phyloP scores from a whole-genome alignment of 768 basidiomycete species.

The Boletus rex-veris region DNA sequence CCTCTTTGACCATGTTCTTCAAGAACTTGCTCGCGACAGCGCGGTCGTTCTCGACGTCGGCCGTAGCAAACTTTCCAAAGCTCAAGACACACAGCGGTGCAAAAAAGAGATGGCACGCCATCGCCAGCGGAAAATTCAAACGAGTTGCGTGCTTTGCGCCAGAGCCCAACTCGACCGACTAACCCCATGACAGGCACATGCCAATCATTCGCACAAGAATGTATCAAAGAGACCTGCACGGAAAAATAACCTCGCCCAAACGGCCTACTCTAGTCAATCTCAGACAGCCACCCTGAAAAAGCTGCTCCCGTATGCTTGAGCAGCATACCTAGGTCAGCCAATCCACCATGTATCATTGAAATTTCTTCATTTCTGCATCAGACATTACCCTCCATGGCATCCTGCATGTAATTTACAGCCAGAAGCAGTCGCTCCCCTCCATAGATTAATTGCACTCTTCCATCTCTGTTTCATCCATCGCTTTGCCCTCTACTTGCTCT shows the following conservation, averaged over 20 bases:
- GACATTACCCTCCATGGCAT: slow-evolving; percentile 3
- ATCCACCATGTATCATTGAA: not conserved
- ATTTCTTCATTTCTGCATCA: not conserved
- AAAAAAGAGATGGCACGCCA: slow-evolving; percentile 75
- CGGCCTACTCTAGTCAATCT: slow-evolving; percentile 59
- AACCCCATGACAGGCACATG: slow-evolving; percentile 48
- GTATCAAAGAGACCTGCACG: slow-evolving; percentile 59
- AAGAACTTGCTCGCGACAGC: slow-evolving; percentile 19
- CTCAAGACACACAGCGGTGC: slow-evolving; percentile 78
- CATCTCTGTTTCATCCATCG: slow-evolving; percentile 22
- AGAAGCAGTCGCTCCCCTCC: not conserved
- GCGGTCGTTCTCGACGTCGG: slow-evolving; percentile 60
- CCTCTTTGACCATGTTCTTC: slow-evolving; percentile 27
- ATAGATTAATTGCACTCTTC: slow-evolving; percentile 9
- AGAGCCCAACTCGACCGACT: not conserved
- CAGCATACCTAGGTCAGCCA: slow-evolving; percentile 17
- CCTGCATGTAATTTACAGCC: slow-evolving; percentile 8
- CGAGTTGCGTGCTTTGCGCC: slow-evolving; percentile 46
- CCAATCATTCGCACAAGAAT: slow-evolving; percentile 73
- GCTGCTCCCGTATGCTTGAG: slow-evolving; percentile 65
- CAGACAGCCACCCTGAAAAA: slow-evolving; percentile 70
- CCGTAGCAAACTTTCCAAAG: slow-evolving; percentile 60
- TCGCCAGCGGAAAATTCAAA: slow-evolving; percentile 71
- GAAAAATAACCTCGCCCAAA: slow-evolving; percentile 63
- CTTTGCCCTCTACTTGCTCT: slow-evolving; percentile 26